Conservation (phyloP, 1,284 basidiomycete species). For the Uromyces viciae-fabae region DNA sequence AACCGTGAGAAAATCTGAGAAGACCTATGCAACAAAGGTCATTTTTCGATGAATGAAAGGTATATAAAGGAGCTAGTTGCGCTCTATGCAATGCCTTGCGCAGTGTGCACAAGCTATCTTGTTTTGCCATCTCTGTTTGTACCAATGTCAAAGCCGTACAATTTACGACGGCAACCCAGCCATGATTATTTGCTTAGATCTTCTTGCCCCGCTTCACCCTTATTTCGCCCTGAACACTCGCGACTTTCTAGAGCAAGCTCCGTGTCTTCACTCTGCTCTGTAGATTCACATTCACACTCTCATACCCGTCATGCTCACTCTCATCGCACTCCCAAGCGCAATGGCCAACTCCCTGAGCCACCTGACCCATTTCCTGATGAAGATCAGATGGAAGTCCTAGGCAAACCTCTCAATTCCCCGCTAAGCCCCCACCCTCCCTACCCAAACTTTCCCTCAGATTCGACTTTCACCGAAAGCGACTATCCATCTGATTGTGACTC, state of each 20-base stretch:
- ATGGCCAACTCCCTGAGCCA: neutral
- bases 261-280: neutral
- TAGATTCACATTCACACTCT: neutral
- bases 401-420: neutral
- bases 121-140: too few relatives aligned
- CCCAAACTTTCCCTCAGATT: neutral
- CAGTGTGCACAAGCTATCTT: neutral
- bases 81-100: neutral
- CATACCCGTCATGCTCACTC: neutral
- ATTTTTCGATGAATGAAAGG: neutral
- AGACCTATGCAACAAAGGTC: neutral
- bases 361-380: neutral
- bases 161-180: neutral
- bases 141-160: neutral
- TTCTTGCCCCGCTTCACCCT: neutral
- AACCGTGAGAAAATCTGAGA: neutral
- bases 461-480: neutral
- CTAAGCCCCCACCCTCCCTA: neutral
- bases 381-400: neutral
- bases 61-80: neutral
- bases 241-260: neutral
- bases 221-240: neutral
- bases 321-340: neutral
- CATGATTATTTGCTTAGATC: neutral
- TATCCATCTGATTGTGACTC: neutral